phyloP scores from a whole-genome alignment of 306 rosid genomes.

The apple (Malus domestica) region DNA sequence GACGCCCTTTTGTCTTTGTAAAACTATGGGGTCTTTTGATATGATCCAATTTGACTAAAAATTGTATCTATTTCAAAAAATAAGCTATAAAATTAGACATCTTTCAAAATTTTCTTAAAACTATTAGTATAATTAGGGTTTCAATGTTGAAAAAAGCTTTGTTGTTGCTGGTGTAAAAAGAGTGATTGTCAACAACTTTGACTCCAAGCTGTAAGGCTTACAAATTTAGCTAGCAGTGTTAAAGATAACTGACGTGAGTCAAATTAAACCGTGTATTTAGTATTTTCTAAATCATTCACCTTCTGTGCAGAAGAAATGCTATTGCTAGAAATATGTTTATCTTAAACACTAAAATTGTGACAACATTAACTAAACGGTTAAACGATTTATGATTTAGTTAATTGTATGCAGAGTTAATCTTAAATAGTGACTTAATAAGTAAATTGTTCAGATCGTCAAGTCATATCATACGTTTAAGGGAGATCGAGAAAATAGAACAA shows the following conservation, averaged over 20 bases:
- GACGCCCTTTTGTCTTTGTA: not conserved
- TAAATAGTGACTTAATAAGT: not conserved
- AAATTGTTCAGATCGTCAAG: not conserved
- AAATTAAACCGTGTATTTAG: no score
- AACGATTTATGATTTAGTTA: no score
- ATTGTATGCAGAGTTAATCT: not conserved
- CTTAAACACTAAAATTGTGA: no score
- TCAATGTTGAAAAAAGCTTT: not conserved
- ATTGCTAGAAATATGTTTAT: not conserved
- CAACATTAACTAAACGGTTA: no score
- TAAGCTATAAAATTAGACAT: no score
- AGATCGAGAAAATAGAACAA: no score
- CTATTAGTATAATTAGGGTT: not conserved
- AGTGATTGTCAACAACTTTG: not conserved
- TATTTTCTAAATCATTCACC: no score
- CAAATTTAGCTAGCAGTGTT: no score
- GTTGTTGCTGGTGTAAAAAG: not conserved
- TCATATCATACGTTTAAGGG: no score
- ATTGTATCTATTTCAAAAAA: no score
- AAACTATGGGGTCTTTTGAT: not conserved
- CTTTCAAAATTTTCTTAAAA: not conserved
- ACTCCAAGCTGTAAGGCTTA: not conserved
- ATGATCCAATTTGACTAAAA: no score
- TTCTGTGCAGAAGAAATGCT: not conserved
- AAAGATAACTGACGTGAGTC: no score